phyloP scores from a whole-genome alignment of 2,329 filamentous ascomycete species.

The Mycosphaerelloides madeirae region DNA sequence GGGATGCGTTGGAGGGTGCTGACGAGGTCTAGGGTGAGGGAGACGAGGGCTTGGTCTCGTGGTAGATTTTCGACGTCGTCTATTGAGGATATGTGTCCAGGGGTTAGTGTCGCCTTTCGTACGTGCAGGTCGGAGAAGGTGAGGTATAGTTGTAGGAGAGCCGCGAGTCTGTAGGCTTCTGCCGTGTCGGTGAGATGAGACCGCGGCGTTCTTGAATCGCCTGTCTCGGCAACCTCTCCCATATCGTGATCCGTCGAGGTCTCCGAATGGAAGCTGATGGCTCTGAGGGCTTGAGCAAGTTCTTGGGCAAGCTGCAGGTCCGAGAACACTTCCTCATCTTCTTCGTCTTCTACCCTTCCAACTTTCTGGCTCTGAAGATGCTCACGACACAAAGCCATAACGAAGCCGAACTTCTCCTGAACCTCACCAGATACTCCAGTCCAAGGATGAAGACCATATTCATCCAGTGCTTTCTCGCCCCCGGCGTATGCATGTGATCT shows the following conservation, averaged over 20 bases:
- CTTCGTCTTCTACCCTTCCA: background rate
- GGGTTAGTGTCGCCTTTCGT: background rate
- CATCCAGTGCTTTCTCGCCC: too few relatives aligned
- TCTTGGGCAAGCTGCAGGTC: background rate
- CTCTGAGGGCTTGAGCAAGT: background rate
- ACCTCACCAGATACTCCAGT: background rate
- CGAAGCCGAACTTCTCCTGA: background rate
- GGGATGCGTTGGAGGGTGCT: slow-evolving; percentile 7
- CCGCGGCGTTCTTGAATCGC: slow-evolving; percentile 10
- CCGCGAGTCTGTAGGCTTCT: slow-evolving; percentile 12
- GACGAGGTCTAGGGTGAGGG: slow-evolving; percentile 1
- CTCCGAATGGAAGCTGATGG: too few relatives aligned
- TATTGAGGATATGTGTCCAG: too few relatives aligned
- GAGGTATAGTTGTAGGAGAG: slow-evolving; percentile 10
- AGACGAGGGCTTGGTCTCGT: background rate
- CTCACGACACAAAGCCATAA: background rate
- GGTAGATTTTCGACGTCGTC: background rate
- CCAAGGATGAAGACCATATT: background rate
- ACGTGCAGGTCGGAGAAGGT: slow-evolving; percentile 8
- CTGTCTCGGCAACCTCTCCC: background rate
- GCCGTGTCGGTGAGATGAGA: slow-evolving; percentile 10
- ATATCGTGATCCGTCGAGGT: too few relatives aligned
- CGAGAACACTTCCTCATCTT: background rate
- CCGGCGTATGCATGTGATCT: too few relatives aligned
- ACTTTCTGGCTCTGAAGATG: background rate